These are phyloP conservation scores for Tetragonia tetragonoides DNA, from an alignment of 148 eudicot species.

Conservation along the genomic window DNA sequence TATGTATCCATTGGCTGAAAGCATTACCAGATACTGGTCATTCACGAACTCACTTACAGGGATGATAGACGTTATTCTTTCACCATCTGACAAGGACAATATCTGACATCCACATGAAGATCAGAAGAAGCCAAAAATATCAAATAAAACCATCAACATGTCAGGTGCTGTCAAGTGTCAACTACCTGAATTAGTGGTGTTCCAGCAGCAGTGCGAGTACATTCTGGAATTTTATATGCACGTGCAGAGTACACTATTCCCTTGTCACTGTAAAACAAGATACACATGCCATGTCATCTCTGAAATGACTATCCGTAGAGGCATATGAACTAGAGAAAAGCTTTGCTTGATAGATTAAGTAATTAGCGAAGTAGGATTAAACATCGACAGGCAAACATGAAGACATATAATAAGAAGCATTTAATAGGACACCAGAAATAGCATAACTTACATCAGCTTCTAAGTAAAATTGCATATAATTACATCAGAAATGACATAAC, in stretches of 20 bases:
- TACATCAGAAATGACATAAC: neutral
- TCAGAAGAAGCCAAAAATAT: slow-evolving; percentile 17
- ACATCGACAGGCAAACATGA: neutral
- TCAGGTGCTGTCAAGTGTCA: slow-evolving; percentile 6
- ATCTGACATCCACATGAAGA: slow-evolving; percentile 47
- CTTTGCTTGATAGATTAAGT: neutral
- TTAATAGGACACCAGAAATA: neutral
- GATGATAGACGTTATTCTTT: slow-evolving; percentile 90
- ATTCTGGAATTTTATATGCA: slow-evolving; percentile 95
- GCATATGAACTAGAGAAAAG: neutral
- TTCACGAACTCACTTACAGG: slow-evolving; percentile 83
- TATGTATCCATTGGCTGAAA: slow-evolving; percentile 86
- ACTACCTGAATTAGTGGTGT: slow-evolving; percentile 85
- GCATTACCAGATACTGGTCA: slow-evolving; percentile 87
- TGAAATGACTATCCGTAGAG: slow-evolving; percentile 3
- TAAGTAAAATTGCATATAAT: neutral
- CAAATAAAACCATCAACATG: neutral
- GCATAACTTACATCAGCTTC: neutral
- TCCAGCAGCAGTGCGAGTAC: slow-evolving; percentile 89
- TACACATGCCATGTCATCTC: slow-evolving; percentile 10
- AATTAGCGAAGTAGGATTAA: neutral
- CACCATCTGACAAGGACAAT: slow-evolving; percentile 82
- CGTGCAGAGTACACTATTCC: slow-evolving; percentile 86
- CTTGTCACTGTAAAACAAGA: slow-evolving; percentile 62
- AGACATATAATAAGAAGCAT: neutral